Evolutionary conservation across 352 stramenopile species (phyloP).

Genomic region (Globisporangium emineosum): DNA sequence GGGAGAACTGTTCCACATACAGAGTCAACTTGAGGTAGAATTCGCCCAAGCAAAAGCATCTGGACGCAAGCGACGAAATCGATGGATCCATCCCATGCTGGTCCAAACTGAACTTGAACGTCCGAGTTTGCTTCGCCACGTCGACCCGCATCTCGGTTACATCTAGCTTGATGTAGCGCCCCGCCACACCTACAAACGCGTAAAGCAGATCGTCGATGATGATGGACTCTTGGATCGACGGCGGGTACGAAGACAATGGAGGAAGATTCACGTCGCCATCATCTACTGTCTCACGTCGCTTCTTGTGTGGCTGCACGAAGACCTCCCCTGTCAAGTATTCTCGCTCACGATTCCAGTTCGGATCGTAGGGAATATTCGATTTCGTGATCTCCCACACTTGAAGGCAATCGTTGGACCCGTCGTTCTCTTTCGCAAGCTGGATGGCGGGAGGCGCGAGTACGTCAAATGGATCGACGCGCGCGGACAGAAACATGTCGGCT

Average conservation of each 20-base stretch:
- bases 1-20: constrained; percentile 80
- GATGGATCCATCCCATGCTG: constrained; percentile 83
- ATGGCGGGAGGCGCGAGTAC: constrained; percentile 26
- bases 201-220: constrained; percentile 85
- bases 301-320: constrained; percentile 48
- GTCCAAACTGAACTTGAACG: constrained; percentile 62
- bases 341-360: constrained; percentile 79
- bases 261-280: constrained; percentile 44
- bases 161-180: constrained; percentile 75
- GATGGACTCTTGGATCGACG: constrained; percentile 75
- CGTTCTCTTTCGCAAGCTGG: constrained; percentile 45
- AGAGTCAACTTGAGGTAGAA: constrained; percentile 73
- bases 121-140: constrained; percentile 22
- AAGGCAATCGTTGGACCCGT: constrained; percentile 42
- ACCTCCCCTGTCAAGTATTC: constrained; percentile 75
- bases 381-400: constrained; percentile 87
- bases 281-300: constrained; percentile 36
- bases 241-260: constrained; percentile 69
- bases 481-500: constrained; percentile 54
- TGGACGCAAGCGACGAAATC: constrained; percentile 58
- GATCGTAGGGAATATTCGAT: constrained; percentile 82
- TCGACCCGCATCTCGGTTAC: constrained; percentile 44
- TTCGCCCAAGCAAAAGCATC: constrained; percentile 70
- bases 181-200: constrained; percentile 74
- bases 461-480: constrained; percentile 28